phyloP scores from a whole-genome alignment of 257 asterid genomes.

The Catharanthus roseus region DNA sequence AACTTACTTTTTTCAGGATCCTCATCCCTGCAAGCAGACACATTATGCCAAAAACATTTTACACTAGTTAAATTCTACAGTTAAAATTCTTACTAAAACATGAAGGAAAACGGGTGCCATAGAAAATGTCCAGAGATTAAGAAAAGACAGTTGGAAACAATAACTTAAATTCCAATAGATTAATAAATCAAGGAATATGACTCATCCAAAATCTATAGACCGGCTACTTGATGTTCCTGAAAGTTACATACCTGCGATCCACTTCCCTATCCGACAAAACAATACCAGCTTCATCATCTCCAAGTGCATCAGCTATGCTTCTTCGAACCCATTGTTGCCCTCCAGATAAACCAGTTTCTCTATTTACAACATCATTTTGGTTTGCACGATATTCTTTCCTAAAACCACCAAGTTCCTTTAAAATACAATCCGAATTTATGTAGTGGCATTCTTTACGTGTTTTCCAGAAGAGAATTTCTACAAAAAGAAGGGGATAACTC shows the following conservation, averaged over 20 bases:
- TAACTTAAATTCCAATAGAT: background rate
- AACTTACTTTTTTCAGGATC: conserved; percentile 21
- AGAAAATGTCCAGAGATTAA: background rate
- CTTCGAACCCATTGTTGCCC: conserved; percentile 55
- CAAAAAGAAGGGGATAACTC: conserved; percentile 75
- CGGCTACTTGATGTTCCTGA: background rate
- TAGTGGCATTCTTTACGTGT: conserved; percentile 74
- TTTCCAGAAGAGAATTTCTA: conserved; percentile 77
- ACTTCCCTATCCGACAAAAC: conserved; percentile 24
- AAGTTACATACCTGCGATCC: conserved; percentile 20
- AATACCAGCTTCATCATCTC: conserved; percentile 78
- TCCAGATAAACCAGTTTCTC: conserved; percentile 41
- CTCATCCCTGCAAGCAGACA: conserved; percentile 31
- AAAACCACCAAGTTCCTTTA: conserved; percentile 54
- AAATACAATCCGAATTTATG: conserved; percentile 71
- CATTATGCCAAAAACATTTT: background rate
- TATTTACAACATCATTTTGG: conserved; percentile 28
- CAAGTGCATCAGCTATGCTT: conserved; percentile 93
- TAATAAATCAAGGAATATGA: background rate
- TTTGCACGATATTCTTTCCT: conserved; percentile 34
- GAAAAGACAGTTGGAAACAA: background rate
- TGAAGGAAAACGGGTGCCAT: background rate
- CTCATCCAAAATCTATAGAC: background rate
- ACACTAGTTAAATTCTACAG: background rate
- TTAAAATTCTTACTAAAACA: background rate